Evolutionary conservation across 768 basidiomycete species (phyloP).

Genomic region (Cystoderma amianthinum): DNA sequence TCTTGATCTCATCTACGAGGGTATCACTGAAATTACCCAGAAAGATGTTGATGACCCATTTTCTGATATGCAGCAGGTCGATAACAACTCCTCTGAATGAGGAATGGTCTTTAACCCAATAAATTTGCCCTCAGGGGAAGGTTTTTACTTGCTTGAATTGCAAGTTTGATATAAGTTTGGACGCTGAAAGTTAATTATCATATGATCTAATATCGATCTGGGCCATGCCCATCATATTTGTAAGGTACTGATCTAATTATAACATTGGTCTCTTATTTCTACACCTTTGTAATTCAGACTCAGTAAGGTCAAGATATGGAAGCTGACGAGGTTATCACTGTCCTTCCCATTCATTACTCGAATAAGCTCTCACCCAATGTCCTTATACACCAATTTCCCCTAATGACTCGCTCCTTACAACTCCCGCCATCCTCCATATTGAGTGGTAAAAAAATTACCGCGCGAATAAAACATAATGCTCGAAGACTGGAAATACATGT

Average conservation of each 20-base stretch:
- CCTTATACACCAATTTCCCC: slow-evolving; percentile 78
- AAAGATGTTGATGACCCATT: slow-evolving; percentile 21
- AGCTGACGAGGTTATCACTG: slow-evolving; percentile 54
- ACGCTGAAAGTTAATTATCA: too few species aligned
- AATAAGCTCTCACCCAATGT: slow-evolving; percentile 54
- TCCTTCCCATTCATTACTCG: slow-evolving; percentile 70
- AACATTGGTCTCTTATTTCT: too few species aligned
- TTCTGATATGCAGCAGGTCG: slow-evolving; percentile 18
- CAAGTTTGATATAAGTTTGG: too few species aligned
- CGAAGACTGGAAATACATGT: slow-evolving; percentile 71
- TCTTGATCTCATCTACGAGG: too few species aligned
- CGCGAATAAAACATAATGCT: slow-evolving; percentile 60
- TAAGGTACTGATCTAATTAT: too few species aligned
- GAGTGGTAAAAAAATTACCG: slow-evolving; percentile 72
- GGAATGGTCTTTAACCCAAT: too few species aligned
- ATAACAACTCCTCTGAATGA: background rate
- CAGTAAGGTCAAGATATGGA: slow-evolving; percentile 12
- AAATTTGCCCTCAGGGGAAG: too few species aligned
- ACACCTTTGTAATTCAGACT: too few species aligned
- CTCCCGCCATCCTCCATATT: slow-evolving; percentile 66
- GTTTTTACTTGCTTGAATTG: too few species aligned
- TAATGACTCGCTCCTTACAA: slow-evolving; percentile 67
- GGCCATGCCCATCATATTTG: too few species aligned
- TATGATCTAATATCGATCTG: too few species aligned
- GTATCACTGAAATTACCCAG: slow-evolving; percentile 5